Evolutionary conservation across 441 rosid genomes (phyloP), one percentile per base, ranked within the genome.

Genomic region (Gossypium aridum): DNA sequence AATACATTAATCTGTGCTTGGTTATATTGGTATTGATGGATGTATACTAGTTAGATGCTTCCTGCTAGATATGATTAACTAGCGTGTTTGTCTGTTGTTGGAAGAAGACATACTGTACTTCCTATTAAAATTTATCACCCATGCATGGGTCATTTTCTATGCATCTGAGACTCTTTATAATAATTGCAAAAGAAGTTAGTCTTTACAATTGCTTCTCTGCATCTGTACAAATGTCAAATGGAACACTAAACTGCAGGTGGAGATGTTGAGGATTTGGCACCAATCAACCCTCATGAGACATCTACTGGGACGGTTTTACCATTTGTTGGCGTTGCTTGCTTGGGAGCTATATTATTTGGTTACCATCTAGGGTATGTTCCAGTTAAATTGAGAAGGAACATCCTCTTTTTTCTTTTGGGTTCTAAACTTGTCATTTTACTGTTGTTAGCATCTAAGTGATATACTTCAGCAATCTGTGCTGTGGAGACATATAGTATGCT

Each of bases 341-440:
- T 96, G 71, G 99, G 97, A 77, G 98, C 99, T 82, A 88, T 88
- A 64, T 76, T 92, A 79, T 93, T 96, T 82, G 99, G 99, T 77
- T 96, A 96, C 80, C 99, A 96, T 85, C 89, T 93, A n/a, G 98
- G 90, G 99, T 92, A 88, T 73, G 85, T 70, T 55, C 69, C 17
- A 23, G 7, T 65, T 72, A 23, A 56, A 55, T 60, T 71, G n/a
- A 16, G 43, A 43, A 68, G 61, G 7, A 28, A 20, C 26, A 23
- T 25, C 19, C 66, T 53, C 16, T 13, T 64, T 19, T n/a, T 23
- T 23, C 68, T 57, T 26, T 20, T 57, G 1, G 25, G 1, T 66
- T 66, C 65, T 76, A 16, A 39, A 70, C 47, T 9, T 69, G 12
- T 13, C 2, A 65, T 3, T 47, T 49, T 31, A 20, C 1, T 39